phyloP scores from a whole-genome alignment of 2,329 filamentous ascomycete species.

The Aotearoamyces nothofagi region DNA sequence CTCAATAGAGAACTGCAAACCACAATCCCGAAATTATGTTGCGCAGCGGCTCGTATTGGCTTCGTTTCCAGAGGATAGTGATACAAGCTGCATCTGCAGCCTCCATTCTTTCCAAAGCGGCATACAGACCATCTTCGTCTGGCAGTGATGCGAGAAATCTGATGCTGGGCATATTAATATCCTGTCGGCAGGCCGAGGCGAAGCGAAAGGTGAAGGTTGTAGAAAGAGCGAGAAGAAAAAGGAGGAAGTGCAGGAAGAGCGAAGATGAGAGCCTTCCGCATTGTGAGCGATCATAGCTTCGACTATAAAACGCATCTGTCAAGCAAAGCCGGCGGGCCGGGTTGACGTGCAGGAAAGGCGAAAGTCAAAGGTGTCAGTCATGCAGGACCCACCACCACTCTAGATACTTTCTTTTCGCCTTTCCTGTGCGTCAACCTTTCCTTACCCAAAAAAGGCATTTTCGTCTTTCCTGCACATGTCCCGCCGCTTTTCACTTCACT shows the following conservation, averaged over 20 bases:
- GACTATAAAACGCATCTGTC: too few relatives aligned
- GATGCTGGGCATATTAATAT: background rate
- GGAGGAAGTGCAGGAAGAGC: background rate
- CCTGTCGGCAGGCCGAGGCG: background rate
- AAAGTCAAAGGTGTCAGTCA: too few relatives aligned
- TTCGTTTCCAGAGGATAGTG: constrained; percentile 1
- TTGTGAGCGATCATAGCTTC: too few relatives aligned
- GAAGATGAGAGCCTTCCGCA: too few relatives aligned
- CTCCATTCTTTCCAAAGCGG: background rate
- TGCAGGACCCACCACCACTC: too few relatives aligned
- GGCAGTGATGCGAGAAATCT: background rate
- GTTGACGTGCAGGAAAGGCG: too few relatives aligned
- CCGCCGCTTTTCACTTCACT: too few relatives aligned
- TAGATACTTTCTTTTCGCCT: too few relatives aligned
- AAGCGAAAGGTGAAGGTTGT: background rate
- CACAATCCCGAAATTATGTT: background rate
- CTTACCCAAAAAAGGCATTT: too few relatives aligned
- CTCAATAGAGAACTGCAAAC: constrained; percentile 1
- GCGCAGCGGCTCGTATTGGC: constrained; percentile 1
- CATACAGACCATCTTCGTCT: constrained; percentile 1
- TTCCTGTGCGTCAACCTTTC: too few relatives aligned
- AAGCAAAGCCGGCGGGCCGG: too few relatives aligned
- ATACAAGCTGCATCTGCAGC: background rate
- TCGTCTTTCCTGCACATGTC: too few relatives aligned
- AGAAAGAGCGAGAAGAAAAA: background rate